Conservation (phyloP, 805 yeast genomes). For the Wickerhamiella domercqiae region DNA sequence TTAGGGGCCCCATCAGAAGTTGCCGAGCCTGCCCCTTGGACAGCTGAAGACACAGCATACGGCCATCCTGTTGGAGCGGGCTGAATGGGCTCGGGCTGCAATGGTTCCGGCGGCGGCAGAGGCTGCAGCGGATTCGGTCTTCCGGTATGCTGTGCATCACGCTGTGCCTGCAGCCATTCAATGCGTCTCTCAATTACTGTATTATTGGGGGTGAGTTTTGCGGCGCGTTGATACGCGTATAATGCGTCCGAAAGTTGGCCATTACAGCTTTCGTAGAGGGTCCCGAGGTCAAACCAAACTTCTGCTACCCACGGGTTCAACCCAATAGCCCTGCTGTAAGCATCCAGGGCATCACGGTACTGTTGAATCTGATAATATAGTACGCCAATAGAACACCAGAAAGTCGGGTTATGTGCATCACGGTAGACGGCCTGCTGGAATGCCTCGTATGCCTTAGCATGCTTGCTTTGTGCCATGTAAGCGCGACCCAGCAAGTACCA, state of each 20-base stretch:
- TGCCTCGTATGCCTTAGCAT: conserved; percentile 92
- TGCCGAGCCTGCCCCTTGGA: no score
- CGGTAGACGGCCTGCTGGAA: conserved; percentile 97
- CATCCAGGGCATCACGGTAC: conserved; percentile 92
- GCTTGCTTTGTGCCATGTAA: conserved; percentile 90
- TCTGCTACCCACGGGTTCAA: conserved; percentile 91
- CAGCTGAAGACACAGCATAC: no score
- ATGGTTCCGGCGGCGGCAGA: conserved; percentile 7
- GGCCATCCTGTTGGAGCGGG: conserved; percentile 6
- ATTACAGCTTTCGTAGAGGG: conserved; percentile 91
- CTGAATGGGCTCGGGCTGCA: conserved; percentile 6
- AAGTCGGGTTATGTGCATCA: conserved; percentile 92
- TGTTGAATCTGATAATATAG: conserved; percentile 91
- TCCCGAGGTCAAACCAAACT: conserved; percentile 98
- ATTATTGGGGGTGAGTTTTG: conserved; percentile 84
- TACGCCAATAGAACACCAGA: conserved; percentile 95
- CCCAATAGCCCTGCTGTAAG: conserved; percentile 91
- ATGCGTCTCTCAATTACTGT: conserved; percentile 88
- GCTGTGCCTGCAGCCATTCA: conserved; percentile 43
- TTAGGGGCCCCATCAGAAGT: conserved; percentile 1
- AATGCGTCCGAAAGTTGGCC: conserved; percentile 89
- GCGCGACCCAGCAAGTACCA: conserved; percentile 97
- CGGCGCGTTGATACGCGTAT: conserved; percentile 95
- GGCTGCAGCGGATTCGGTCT: conserved; percentile 30
- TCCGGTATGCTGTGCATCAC: conserved; percentile 6